Evolutionary conservation across 2,329 filamentous ascomycete species (phyloP), one percentile per base, ranked within the genome.

Genomic region (Ophiobolus disseminans): DNA sequence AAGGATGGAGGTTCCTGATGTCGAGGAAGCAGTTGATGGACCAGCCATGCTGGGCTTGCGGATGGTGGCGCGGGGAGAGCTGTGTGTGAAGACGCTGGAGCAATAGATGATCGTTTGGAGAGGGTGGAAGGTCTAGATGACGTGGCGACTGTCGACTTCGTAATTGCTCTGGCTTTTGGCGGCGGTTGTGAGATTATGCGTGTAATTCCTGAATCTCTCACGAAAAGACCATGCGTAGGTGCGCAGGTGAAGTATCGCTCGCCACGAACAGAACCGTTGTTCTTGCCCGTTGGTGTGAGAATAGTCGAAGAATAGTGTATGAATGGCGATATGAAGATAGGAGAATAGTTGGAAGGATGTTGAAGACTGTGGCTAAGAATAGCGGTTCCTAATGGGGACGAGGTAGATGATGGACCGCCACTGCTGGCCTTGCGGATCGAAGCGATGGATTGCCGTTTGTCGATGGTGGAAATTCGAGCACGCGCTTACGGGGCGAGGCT

Each of bases 201-300:
- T 10, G 80, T 82, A 40, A 94, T 79, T 48, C 87, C 87, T 44
- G 82, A 77, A 22, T 90, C 86, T 55, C 90, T 84, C 45, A 97
- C 28, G 28, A 26, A 11, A 26, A 26, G 23, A 11, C 23, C 11
- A 26, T 26, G 23, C 23, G 23, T 11, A 26, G 23, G 28, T n/a
- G 28, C 5, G 7, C 6, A 8, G 14, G 13, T 31, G 28, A 31
- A 31, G 28, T 31, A 97, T 20, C 89, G 81, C 68, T 90, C 83
- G 54, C 90, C 91, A 73, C 92, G 84, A 40, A 97, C 90, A 47
- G 89, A 87, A 57, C 93, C 93, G 80, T 97, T 90, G 65, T 97
- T 97, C 78, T 97, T 97, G 23, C 93, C 93, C 17, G 82, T 84
- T 44, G 86, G 80, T 42, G 90, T 88, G 44, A 90, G 86, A 49